phyloP scores from a whole-genome alignment of 345 rosid genomes.

The Gynandropsis gynandra region DNA sequence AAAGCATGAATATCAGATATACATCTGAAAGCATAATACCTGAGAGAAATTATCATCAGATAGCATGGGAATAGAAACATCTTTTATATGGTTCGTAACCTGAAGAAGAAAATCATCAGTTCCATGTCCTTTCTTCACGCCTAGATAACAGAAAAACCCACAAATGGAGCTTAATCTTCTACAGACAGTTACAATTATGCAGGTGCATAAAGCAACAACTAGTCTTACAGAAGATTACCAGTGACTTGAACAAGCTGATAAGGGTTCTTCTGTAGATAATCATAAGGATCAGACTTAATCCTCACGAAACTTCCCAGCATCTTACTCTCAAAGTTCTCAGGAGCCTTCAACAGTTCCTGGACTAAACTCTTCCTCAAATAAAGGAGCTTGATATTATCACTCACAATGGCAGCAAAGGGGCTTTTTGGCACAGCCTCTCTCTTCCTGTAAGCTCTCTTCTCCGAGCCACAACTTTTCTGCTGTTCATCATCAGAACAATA shows the following conservation, averaged over 20 bases:
- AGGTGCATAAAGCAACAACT: not conserved
- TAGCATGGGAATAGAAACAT: constrained; percentile 48
- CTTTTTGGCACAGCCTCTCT: constrained; percentile 35
- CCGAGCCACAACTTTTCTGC: constrained; percentile 14
- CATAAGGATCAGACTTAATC: constrained; percentile 64
- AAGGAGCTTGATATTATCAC: constrained; percentile 57
- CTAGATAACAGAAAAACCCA: constrained; percentile 32
- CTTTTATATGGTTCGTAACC: constrained; percentile 54
- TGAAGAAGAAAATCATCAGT: constrained; percentile 45
- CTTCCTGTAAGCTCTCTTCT: constrained; percentile 26
- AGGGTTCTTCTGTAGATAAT: constrained; percentile 57
- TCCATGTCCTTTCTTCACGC: constrained; percentile 45
- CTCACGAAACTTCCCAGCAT: constrained; percentile 63
- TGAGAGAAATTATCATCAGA: constrained; percentile 70
- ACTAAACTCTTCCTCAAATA: constrained; percentile 70
- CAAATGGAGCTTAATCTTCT: constrained; percentile 21
- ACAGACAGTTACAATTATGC: constrained; percentile 9
- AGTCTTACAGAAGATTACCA: constrained; percentile 34
- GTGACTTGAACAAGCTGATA: constrained; percentile 63
- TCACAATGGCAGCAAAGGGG: constrained; percentile 53
- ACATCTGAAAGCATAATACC: constrained; percentile 37
- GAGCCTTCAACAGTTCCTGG: constrained; percentile 40
- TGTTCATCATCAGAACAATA: constrained; percentile 41
- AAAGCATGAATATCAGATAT: not conserved
- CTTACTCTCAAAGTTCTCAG: constrained; percentile 44